phyloP scores from a whole-genome alignment of 2,329 filamentous ascomycete genomes.

The Fusarium sp. region DNA sequence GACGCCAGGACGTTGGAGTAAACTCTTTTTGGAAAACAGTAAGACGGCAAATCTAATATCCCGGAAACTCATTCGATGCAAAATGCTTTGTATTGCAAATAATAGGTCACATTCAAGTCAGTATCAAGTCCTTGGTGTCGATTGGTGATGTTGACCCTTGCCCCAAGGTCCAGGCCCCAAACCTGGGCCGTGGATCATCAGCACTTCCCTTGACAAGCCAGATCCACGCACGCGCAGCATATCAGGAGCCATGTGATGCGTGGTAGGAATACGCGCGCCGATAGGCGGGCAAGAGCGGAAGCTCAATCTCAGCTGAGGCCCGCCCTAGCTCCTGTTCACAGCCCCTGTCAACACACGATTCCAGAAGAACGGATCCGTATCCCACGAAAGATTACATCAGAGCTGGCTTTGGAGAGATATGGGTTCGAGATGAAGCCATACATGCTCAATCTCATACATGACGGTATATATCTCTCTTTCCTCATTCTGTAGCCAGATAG shows the following conservation, averaged over 20 bases:
- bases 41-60: background rate
- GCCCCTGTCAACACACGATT: background rate
- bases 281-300: conserved; percentile 8
- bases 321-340: background rate
- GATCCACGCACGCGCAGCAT: conserved; percentile 33
- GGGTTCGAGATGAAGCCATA: conserved; percentile 21
- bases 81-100: background rate
- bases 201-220: conserved; percentile 38
- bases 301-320: background rate
- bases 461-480: background rate
- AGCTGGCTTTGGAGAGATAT: conserved; percentile 19
- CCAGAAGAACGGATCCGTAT: background rate
- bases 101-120: background rate
- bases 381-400: conserved; percentile 18
- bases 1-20: background rate
- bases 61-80: background rate
- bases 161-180: background rate
- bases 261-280: conserved; percentile 40
- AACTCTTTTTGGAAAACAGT: background rate
- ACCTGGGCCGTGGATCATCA: conserved; percentile 30
- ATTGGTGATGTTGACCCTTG: too few species aligned
- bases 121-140: background rate
- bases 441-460: conserved; percentile 19
- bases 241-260: conserved; percentile 48
- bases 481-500: too few species aligned